These are phyloP conservation scores for Fagopyrum tataricum DNA, from an alignment of 148 eudicot species.

Conservation along the genomic window DNA sequence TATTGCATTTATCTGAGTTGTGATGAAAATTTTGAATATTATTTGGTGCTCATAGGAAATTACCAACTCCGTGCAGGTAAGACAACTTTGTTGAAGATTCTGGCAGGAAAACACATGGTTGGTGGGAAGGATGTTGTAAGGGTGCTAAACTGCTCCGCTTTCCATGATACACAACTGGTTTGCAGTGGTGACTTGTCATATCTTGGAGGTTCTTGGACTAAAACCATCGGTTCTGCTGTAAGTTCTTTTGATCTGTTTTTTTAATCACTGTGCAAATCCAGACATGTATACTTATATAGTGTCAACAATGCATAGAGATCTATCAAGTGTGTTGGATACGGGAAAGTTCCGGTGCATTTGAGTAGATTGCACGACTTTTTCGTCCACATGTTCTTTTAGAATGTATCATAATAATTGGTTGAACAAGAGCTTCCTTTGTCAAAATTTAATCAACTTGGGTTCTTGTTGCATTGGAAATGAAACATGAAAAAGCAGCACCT, in stretches of 20 bases:
- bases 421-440: not conserved
- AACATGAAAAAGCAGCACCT: not conserved
- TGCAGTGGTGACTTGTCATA: slow-evolving; percentile 90
- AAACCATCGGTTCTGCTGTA: slow-evolving; percentile 74
- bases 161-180: slow-evolving; percentile 88
- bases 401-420: not conserved
- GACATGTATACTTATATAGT: no score
- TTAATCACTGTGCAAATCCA: no score
- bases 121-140: slow-evolving; percentile 91
- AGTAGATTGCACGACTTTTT: not conserved
- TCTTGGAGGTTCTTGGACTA: slow-evolving; percentile 93
- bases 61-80: slow-evolving; percentile 41
- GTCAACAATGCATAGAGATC: not conserved
- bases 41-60: not conserved
- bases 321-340: not conserved
- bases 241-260: slow-evolving; percentile 25
- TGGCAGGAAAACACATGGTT: slow-evolving; percentile 98
- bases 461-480: not conserved
- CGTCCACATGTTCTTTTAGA: not conserved
- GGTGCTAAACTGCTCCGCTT: slow-evolving; percentile 82
- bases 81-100: slow-evolving; percentile 86
- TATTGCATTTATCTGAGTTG: not conserved
- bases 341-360: no score
- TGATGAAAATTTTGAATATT: not conserved
- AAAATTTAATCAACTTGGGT: not conserved